Evolutionary conservation across 2,329 filamentous ascomycete genomes (phyloP), one percentile per base, ranked within the genome.

Genomic region (Phoma sp.): DNA sequence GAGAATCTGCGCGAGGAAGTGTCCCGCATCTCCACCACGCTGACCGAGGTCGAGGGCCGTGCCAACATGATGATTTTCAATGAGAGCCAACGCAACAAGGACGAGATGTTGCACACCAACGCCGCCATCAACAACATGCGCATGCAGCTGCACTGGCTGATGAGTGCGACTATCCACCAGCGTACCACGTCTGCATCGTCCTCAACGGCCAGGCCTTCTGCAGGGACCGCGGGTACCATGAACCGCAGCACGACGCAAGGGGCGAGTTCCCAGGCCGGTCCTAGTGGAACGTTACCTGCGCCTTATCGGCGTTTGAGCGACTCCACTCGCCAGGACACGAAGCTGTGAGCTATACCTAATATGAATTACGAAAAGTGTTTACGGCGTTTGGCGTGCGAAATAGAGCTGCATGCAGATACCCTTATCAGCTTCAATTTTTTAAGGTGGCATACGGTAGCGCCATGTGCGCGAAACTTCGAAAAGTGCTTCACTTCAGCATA

Each of bases 31-130:
- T 79, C 80, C 11, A 77, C 79, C 46, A 80, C 82, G 2, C 75
- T 87, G 8, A 79, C 80, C 3, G 84, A 86, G 51, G 77, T 86
- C 37, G 85, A 88, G 58, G 83, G 82, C 41, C 80, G 84, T 32
- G 81, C 83, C 33, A 85, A 78, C 68, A 85, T 87, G 83, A 81
- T 84, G 54, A 80, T 85, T 36, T 80, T 87, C 74, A 87, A 86
- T 61, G 85, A 87, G 67, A 84, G 80, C 41, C 77, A 86, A 29
- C 82, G 84, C 3, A 78, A 82, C 44, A 84, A 85, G 55, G 85
- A 87, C 60, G 84, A 87, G 55, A 81, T 87, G 74, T 78, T 84
- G 9, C 84, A 86, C 63, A 81, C 83, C 7, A 85, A 83, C 55
- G 83, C 84, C 3, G 84, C 83, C 35, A 78, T 87, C 39, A 83